Conservation (phyloP, 2,329 filamentous ascomycete genomes). For the Rhynchosporium agropyri region DNA sequence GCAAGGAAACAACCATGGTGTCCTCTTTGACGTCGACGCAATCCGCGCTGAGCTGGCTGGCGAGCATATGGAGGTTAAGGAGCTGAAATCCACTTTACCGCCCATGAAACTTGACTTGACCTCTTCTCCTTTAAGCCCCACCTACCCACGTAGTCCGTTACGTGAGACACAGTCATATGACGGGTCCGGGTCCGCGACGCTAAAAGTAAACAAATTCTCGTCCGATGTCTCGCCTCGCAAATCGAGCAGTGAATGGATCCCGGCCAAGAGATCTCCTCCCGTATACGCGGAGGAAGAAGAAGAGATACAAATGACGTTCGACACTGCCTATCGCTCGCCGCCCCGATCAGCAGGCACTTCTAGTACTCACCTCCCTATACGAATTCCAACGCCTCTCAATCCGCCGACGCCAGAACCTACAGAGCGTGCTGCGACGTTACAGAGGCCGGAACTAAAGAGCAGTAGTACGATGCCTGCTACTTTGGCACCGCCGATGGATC, state of each 20-base stretch:
- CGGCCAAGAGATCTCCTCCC: slow-evolving; percentile 22
- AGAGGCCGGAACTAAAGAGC: slow-evolving; percentile 48
- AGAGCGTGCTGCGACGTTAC: slow-evolving; percentile 25
- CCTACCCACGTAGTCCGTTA: slow-evolving; percentile 39
- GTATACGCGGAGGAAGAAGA: slow-evolving; percentile 41
- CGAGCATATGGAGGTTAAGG: slow-evolving; percentile 63
- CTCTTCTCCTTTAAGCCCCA: slow-evolving; percentile 23
- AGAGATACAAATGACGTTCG: slow-evolving; percentile 72
- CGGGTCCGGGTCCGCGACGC: slow-evolving; percentile 41
- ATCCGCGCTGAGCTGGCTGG: slow-evolving; percentile 80
- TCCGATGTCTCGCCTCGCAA: slow-evolving; percentile 28
- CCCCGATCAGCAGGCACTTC: slow-evolving; percentile 30
- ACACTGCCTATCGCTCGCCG: slow-evolving; percentile 53
- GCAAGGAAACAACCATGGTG: slow-evolving; percentile 45
- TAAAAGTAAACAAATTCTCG: slow-evolving; percentile 29
- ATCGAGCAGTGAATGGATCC: slow-evolving; percentile 25
- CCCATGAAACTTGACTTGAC: slow-evolving; percentile 77
- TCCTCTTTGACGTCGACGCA: slow-evolving; percentile 94
- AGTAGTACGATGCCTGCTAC: slow-evolving; percentile 55
- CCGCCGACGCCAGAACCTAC: slow-evolving; percentile 24
- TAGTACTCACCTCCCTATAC: slow-evolving; percentile 25
- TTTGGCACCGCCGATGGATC: slow-evolving; percentile 43
- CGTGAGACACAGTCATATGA: slow-evolving; percentile 54
- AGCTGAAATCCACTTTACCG: slow-evolving; percentile 85
- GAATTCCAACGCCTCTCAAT: slow-evolving; percentile 11